These are phyloP conservation scores for Microbotryum saponariae DNA, from an alignment of 1,284 basidiomycete genomes.

Conservation along the genomic window DNA sequence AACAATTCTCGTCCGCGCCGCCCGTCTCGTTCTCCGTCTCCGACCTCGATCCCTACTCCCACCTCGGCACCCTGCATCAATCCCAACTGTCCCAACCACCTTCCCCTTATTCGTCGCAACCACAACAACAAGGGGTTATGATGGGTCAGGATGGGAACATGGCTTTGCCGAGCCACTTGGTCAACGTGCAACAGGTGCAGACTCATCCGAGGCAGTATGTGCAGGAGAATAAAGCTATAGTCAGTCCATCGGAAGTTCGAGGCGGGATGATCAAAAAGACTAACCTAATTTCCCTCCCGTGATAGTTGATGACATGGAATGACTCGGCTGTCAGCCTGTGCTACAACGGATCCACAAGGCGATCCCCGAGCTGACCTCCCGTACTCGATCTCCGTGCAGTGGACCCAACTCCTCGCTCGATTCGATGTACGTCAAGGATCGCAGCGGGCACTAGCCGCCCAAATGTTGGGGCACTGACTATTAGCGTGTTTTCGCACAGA, in stretches of 20 bases:
- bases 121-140: neutral
- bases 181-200: slow-evolving; percentile 16
- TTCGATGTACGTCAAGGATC: slow-evolving; percentile 16
- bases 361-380: too few relatives aligned
- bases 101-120: too few relatives aligned
- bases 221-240: slow-evolving; percentile 7
- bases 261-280: too few relatives aligned
- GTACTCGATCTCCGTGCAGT: neutral
- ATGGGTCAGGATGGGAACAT: too few relatives aligned
- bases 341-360: too few relatives aligned
- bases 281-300: too few relatives aligned
- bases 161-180: neutral
- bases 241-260: too few relatives aligned
- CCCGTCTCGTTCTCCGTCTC: slow-evolving; percentile 2
- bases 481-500: neutral
- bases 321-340: slow-evolving; percentile 3
- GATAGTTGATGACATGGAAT: slow-evolving; percentile 22
- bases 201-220: slow-evolving; percentile 26
- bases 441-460: neutral
- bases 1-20: neutral
- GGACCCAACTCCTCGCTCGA: slow-evolving; percentile 22
- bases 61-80: slow-evolving; percentile 3
- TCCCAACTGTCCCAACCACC: neutral
- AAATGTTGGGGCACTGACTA: too few relatives aligned
- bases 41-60: slow-evolving; percentile 28